Base-by-base conservation (phyloP, 345 rosid genomes). In the Atalantia buxifolia region DNA sequence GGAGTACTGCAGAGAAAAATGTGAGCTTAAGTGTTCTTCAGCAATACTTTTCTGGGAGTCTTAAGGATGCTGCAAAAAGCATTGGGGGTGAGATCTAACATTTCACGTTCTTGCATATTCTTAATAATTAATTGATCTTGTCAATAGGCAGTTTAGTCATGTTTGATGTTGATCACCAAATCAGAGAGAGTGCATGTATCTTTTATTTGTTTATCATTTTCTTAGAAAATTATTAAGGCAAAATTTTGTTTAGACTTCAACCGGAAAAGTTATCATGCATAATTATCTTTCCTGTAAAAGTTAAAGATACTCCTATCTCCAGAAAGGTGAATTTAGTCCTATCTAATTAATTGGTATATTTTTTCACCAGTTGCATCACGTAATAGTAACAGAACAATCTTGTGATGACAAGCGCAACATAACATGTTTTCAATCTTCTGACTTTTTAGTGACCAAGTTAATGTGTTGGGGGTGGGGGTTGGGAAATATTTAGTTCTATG, bases 41-140 rank as follows among this genome's bases (percentile, higher is more conserved):
- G 84, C 94, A 92, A 75, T 88, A 94, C 82, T 94, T 93, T 82
- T 88, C 94, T 24, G 95, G 97, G 81, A 94, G 97, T 85, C 84
- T 94, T 71, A 94, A 94, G 85, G 95, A 92, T 86, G 97, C 98
- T 82, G 95, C 97, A 59, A 94, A 93, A 88, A 88, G 94, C 84
- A 90, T 94, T 80, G 94, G 97, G 18, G 97, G 97, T 94, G 82
- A 90, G 91, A 74, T 31, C 80, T 59, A 21, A 61, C 76, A 63
- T 76, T 60, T 31, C 57, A 27, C 59, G 7, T 60, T 62, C 61
- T 55, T 40, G 36, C 25, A 9, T 38, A 40, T 61, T 9, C 13
- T 73, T 40, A 40, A 40, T 61, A 36, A 4, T 61, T 22, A 73
- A 61, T 27, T 74, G 67, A 42, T 35, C 21, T 62, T 35, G 59